Evolutionary conservation across 2,329 filamentous ascomycete species (phyloP).

Genomic region (Trichoderma harzianum): DNA sequence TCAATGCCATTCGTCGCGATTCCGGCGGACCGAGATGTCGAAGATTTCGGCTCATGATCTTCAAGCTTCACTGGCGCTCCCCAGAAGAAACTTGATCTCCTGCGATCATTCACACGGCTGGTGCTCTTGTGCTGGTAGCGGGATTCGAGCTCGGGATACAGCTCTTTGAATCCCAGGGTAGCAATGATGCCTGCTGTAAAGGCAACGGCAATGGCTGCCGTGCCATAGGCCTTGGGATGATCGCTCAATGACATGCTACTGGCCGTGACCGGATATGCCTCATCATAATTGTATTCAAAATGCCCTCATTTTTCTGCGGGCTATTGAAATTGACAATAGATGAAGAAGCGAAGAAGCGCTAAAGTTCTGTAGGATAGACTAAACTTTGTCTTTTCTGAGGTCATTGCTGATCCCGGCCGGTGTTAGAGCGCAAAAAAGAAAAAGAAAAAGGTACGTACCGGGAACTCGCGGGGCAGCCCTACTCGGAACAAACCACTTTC

Average conservation of each 20-base stretch:
- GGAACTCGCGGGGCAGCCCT: slow-evolving; percentile 12
- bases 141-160: slow-evolving; percentile 71
- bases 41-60: slow-evolving; percentile 44
- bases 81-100: slow-evolving; percentile 46
- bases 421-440: neutral
- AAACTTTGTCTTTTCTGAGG: slow-evolving; percentile 22
- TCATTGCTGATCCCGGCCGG: slow-evolving; percentile 25
- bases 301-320: neutral
- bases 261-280: neutral
- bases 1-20: slow-evolving; percentile 73
- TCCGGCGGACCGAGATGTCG: slow-evolving; percentile 23
- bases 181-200: slow-evolving; percentile 75
- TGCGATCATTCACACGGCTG: slow-evolving; percentile 14
- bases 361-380: slow-evolving; percentile 1
- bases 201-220: slow-evolving; percentile 64
- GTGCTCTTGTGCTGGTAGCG: slow-evolving; percentile 49
- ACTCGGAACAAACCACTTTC: slow-evolving; percentile 15
- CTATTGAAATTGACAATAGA: neutral
- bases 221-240: slow-evolving; percentile 60
- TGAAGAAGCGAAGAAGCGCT: neutral
- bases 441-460: slow-evolving; percentile 14
- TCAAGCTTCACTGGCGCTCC: slow-evolving; percentile 51
- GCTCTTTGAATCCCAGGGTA: slow-evolving; percentile 74
- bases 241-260: slow-evolving; percentile 55
- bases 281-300: neutral